A percentile compares a stretch with the other conserved stretches of the same genome.
phyloP scores from a whole-genome alignment of 805 yeast genomes.

The Wickerhamiella allomyrinae region DNA sequence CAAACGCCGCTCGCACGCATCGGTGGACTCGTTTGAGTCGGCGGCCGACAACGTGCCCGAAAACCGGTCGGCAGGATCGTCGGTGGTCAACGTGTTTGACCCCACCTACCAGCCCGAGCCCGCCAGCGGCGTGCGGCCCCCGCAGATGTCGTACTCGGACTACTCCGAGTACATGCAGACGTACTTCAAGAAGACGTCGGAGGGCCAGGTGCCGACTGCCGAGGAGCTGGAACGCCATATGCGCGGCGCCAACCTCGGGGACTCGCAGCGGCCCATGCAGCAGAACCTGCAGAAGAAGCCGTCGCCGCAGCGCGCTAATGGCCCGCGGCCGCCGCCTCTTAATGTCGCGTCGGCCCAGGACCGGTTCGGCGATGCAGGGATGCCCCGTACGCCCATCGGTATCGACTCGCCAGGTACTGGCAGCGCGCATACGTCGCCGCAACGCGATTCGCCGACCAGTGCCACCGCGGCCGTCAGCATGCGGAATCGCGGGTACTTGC shows the following conservation, averaged over 20 bases:
- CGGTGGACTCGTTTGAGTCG: constrained; percentile 18
- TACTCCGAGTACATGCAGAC: constrained; percentile 20
- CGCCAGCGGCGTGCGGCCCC: constrained; percentile 1
- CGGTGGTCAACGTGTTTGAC: constrained; percentile 14
- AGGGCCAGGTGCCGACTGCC: not conserved
- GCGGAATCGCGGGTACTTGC: not conserved
- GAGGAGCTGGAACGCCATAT: not conserved
- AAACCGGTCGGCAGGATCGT: not conserved
- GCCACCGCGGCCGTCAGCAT: not conserved
- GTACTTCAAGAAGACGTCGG: constrained; percentile 10
- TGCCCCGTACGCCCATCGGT: not conserved
- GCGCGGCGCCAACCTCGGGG: not conserved
- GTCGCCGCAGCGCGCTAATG: not conserved
- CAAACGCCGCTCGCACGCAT: constrained; percentile 9
- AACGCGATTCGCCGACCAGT: constrained; percentile 1
- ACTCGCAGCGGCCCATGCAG: not conserved
- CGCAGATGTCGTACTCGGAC: constrained; percentile 18
- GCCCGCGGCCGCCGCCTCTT: not conserved
- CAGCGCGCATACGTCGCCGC: not conserved
- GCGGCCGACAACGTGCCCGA: constrained; percentile 17
- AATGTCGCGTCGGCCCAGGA: not conserved
- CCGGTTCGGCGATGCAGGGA: not conserved
- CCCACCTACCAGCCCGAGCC: constrained; percentile 10
- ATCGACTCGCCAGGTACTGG: not conserved
- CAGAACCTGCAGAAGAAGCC: not conserved